Conservation (phyloP, 306 rosid genomes). For the Lathyrus aphaca region DNA sequence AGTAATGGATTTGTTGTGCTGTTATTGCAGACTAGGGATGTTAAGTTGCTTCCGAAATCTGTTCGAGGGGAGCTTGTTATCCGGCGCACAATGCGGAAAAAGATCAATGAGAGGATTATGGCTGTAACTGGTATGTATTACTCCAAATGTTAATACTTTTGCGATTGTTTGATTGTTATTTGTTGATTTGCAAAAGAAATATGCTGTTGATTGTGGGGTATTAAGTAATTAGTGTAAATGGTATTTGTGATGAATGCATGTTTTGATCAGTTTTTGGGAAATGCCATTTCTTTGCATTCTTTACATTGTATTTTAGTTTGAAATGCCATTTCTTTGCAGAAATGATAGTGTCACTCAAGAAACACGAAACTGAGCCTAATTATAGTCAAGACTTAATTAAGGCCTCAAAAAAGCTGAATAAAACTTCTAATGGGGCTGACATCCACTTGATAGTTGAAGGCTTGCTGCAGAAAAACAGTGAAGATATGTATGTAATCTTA, state of each 20-base stretch:
- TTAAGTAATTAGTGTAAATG: neutral
- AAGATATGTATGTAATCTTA: conserved; percentile 59
- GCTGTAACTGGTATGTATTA: conserved; percentile 73
- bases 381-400: conserved; percentile 49
- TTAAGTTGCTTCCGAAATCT: conserved; percentile 73
- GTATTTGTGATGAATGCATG: neutral
- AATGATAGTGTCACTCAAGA: conserved; percentile 55
- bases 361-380: conserved; percentile 51
- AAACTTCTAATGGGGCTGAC: conserved; percentile 57
- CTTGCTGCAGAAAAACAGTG: conserved; percentile 60
- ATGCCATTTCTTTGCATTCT: neutral
- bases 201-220: neutral
- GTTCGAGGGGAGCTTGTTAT: conserved; percentile 59
- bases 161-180: neutral
- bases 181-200: neutral
- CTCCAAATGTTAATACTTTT: no score
- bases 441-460: conserved; percentile 61
- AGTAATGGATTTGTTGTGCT: conserved; percentile 30
- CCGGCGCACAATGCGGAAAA: conserved; percentile 78
- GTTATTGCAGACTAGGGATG: conserved; percentile 69
- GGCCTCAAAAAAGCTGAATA: conserved; percentile 67
- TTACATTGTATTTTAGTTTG: conserved; percentile 1
- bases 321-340: conserved; percentile 49
- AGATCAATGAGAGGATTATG: conserved; percentile 77
- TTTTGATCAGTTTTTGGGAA: neutral